Evolutionary conservation across 768 basidiomycete species (phyloP), one percentile per base, ranked within the genome.

Genomic region (Boletus pseudopeckii): DNA sequence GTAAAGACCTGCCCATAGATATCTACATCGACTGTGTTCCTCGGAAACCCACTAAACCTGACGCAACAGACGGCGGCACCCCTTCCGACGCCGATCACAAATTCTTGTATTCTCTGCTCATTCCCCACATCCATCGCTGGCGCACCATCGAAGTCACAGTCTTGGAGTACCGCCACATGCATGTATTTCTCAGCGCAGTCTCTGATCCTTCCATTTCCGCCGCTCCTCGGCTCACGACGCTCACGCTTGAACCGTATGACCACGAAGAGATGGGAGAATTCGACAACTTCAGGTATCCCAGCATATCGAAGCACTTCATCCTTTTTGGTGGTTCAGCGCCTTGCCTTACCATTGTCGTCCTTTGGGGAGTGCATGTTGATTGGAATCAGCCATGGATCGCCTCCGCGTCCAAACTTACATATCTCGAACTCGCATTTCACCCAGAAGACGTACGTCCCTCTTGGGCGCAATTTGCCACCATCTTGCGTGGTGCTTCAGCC

Each of bases 361-460:
- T 90, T 28, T 86, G 83, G 82, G 86, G 86, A 37, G 83, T 88
- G 5, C 87, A 87, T 56, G 66, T 90, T 33, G 77, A 83, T 52
- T 90, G 88, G 88, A 72, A 76, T 30, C 71, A 74, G 33, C 72
- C 75, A 15, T 64, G 75, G 20, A 55, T 69, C 28, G 33, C 52
- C 7, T 56, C 63, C 4, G 63, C 65, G 2, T 20, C 55, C 32
- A 60, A 55, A 8, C 70, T 90, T 28, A 63, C 59, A 22, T 75
- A 80, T 15, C 64, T 90, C 20, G 80, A 85, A 58, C 71, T 90
- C 40, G 79, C 82, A 0, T 88, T 79, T 69, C 86, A 87, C 59
- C 66, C 77, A 8, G 72, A 77, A 26, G 81, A 86, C 60, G 84
- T 84, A 13, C 80, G 86, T 13, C 88, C 86, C 2, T 74, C 77